Percentiles rank a stretch among this genome's conserved stretches.
These are phyloP conservation scores for Penicillium longicatenatum DNA, from an alignment of 495 filamentous ascomycete genomes.

Conservation along the genomic window DNA sequence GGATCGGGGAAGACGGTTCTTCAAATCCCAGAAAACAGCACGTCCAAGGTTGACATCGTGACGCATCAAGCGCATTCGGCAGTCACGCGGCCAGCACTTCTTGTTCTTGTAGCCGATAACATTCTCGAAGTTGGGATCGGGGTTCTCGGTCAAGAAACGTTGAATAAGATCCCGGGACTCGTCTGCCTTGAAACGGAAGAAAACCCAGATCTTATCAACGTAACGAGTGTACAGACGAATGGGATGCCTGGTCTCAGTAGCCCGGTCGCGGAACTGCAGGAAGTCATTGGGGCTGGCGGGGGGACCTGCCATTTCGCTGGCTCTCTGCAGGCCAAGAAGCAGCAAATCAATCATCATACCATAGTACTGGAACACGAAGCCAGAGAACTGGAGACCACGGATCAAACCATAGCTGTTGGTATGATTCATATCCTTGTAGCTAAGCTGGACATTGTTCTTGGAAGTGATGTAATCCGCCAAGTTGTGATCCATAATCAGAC, in stretches of 20 bases:
- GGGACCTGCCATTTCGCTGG: conserved; percentile 96
- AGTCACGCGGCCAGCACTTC: conserved; percentile 99
- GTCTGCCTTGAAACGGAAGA: conserved; percentile 89
- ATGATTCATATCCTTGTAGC: conserved; percentile 99
- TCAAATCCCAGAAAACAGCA: conserved; percentile 99
- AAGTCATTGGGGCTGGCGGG: conserved; percentile 97
- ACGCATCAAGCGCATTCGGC: conserved; percentile 96
- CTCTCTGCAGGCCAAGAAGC: conserved; percentile 89
- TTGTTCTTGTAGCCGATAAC: conserved; percentile 99
- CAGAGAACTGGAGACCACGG: conserved; percentile 95
- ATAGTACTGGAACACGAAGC: conserved; percentile 99
- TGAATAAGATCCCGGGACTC: conserved; percentile 97
- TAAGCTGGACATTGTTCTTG: conserved; percentile 99
- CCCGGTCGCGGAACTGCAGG: conserved; percentile 90
- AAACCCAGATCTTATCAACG: conserved; percentile 98
- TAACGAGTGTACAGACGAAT: conserved; percentile 97
- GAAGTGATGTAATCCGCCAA: conserved; percentile 98
- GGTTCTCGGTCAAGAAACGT: conserved; percentile 96
- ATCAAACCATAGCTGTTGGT: conserved; percentile 99
- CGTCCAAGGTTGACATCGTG: conserved; percentile 98
- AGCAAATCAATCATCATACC: conserved; percentile 94
- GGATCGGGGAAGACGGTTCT: conserved; percentile 91
- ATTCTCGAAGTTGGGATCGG: conserved; percentile 99
- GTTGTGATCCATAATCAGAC: conserved; percentile 99
- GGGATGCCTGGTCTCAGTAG: conserved; percentile 88